A percentile compares a stretch with the other conserved stretches of the same genome.
phyloP scores from a whole-genome alignment of 306 rosid genomes.

The Calophaca sinica region DNA sequence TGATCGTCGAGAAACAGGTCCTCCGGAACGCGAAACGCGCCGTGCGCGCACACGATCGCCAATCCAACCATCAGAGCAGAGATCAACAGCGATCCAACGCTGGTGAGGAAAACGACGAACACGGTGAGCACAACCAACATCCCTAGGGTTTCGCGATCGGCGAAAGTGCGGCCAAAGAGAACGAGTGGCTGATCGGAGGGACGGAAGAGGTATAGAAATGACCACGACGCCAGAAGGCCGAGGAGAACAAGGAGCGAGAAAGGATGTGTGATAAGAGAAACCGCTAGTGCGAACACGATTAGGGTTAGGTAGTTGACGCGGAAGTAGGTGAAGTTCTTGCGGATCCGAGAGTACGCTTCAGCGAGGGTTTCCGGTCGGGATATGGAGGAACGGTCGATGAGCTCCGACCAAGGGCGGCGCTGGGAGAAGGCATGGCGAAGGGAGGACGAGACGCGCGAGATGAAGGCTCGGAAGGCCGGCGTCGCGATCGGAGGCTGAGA shows the following conservation, averaged over 20 bases:
- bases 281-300: slow-evolving; percentile 64
- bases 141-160: slow-evolving; percentile 82
- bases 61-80: slow-evolving; percentile 81
- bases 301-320: slow-evolving; percentile 87
- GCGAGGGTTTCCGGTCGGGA: slow-evolving; percentile 76
- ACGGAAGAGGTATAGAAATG: slow-evolving; percentile 80
- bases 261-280: slow-evolving; percentile 85
- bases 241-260: slow-evolving; percentile 81
- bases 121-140: slow-evolving; percentile 67
- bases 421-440: slow-evolving; percentile 77
- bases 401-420: slow-evolving; percentile 92
- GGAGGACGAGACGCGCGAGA: slow-evolving; percentile 73
- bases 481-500: slow-evolving; percentile 78
- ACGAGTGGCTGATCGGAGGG: slow-evolving; percentile 88
- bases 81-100: slow-evolving; percentile 90
- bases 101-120: slow-evolving; percentile 79
- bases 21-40: slow-evolving; percentile 90
- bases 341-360: slow-evolving; percentile 94
- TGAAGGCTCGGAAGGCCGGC: slow-evolving; percentile 86
- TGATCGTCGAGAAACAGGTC: slow-evolving; percentile 92
- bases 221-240: slow-evolving; percentile 83
- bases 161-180: slow-evolving; percentile 75
- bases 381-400: slow-evolving; percentile 71
- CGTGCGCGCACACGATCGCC: slow-evolving; percentile 72
- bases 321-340: slow-evolving; percentile 81